Evolutionary conservation across 2,329 filamentous ascomycete genomes (phyloP).

Genomic region (Fusarium sp.): DNA sequence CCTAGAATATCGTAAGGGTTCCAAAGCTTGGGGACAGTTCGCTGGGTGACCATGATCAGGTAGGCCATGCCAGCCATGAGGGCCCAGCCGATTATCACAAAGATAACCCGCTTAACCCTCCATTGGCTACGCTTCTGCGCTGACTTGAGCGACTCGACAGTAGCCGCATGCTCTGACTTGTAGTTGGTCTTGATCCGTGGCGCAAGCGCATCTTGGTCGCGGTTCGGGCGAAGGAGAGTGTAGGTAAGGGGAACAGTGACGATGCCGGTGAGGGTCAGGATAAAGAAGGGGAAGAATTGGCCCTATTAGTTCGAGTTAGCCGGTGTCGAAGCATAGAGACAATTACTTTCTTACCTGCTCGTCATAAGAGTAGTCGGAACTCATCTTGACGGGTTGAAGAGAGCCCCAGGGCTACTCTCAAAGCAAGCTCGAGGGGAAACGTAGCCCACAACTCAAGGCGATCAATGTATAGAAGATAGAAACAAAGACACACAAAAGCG

Average conservation of each 20-base stretch:
- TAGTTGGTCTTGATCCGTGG: constrained; percentile 85
- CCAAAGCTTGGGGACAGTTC: constrained; percentile 81
- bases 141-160: constrained; percentile 83
- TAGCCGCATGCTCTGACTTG: constrained; percentile 81
- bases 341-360: constrained; percentile 69
- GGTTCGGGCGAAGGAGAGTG: constrained; percentile 82
- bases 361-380: constrained; percentile 98
- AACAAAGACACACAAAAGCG: constrained; percentile 21
- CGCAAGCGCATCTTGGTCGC: constrained; percentile 80
- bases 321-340: not conserved
- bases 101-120: constrained; percentile 83
- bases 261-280: constrained; percentile 87
- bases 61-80: constrained; percentile 92
- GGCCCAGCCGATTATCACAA: constrained; percentile 80
- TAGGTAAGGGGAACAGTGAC: constrained; percentile 92
- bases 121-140: constrained; percentile 91
- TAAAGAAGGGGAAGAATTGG: constrained; percentile 99
- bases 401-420: constrained; percentile 48
- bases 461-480: constrained; percentile 4
- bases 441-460: constrained; percentile 25
- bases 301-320: constrained; percentile 61
- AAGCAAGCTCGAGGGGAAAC: constrained; percentile 23
- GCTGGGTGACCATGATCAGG: constrained; percentile 82
- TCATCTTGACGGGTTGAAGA: constrained; percentile 69
- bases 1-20: constrained; percentile 96